Percentiles rank a stretch among this genome's conserved stretches.
Conservation (phyloP, 106 monocot species). For the Hemerocallis citrina region DNA sequence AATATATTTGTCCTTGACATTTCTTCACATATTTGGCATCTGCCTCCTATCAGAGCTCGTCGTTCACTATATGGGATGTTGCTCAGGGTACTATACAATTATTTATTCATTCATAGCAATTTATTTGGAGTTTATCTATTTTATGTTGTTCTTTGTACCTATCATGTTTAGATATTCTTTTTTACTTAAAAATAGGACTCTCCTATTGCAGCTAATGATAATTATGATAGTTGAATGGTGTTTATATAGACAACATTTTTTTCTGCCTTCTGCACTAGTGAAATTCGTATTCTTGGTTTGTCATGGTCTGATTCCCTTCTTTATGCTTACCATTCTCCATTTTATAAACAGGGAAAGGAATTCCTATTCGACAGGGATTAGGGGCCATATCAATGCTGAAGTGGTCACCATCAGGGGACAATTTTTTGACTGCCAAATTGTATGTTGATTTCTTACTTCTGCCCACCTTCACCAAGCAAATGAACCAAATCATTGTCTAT, state of each 20-base stretch:
- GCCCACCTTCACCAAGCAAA: neutral
- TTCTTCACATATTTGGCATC: slow-evolving; percentile 80
- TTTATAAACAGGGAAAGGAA: slow-evolving; percentile 54
- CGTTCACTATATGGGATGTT: slow-evolving; percentile 98
- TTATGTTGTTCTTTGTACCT: neutral
- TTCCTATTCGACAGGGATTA: slow-evolving; percentile 87
- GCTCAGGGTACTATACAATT: slow-evolving; percentile 61
- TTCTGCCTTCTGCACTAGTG: too few species aligned
- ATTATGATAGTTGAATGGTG: too few species aligned
- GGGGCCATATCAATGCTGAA: slow-evolving; percentile 68
- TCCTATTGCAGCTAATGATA: too few species aligned
- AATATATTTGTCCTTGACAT: slow-evolving; percentile 38
- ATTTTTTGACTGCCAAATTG: slow-evolving; percentile 89
- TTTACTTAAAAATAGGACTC: too few species aligned
- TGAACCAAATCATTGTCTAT: neutral
- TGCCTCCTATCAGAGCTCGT: slow-evolving; percentile 66
- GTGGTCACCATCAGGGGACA: slow-evolving; percentile 92
- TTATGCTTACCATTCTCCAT: neutral
- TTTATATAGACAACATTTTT: too few species aligned
- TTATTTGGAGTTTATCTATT: neutral
- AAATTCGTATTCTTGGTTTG: neutral
- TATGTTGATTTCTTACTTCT: slow-evolving; percentile 18
- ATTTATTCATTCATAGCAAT: too few species aligned
- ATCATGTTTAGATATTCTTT: too few species aligned
- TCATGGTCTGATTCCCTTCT: neutral